Conservation (phyloP, 108 stramenopile species). For the Nitzschia putrida region DNA sequence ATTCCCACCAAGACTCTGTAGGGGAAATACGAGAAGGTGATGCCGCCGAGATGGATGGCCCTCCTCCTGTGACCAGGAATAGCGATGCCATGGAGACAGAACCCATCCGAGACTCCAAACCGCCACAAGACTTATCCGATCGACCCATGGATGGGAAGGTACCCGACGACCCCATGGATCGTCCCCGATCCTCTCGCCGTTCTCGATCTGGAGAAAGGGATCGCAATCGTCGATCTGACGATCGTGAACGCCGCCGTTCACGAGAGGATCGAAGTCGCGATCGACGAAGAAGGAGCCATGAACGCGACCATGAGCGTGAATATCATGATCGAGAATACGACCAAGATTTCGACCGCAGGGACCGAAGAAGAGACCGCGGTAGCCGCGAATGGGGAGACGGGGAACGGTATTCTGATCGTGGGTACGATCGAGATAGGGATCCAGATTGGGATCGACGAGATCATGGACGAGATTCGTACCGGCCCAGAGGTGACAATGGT, state of each 20-base stretch:
- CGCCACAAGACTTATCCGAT: neutral
- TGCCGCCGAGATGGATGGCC: neutral
- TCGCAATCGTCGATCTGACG: neutral
- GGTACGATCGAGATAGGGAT: slow-evolving; percentile 23
- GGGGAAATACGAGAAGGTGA: neutral
- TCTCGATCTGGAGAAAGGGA: slow-evolving; percentile 3
- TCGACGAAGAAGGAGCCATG: neutral
- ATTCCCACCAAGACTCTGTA: neutral
- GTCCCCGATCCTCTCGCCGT: neutral
- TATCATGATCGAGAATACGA: slow-evolving; percentile 28
- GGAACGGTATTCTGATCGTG: slow-evolving; percentile 13
- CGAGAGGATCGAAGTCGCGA: slow-evolving; percentile 23
- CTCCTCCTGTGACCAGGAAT: neutral
- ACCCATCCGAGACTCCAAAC: neutral
- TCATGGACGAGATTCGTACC: neutral
- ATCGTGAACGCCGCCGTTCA: slow-evolving; percentile 13
- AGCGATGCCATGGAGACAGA: neutral
- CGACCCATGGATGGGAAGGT: neutral
- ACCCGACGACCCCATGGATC: neutral
- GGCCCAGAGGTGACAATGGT: neutral
- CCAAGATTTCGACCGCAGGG: neutral
- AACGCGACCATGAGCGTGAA: slow-evolving; percentile 23
- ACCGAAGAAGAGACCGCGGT: slow-evolving; percentile 22
- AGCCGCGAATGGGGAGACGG: slow-evolving; percentile 4
- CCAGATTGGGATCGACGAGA: slow-evolving; percentile 25